phyloP scores from a whole-genome alignment of 345 rosid genomes.

The Clausena lansium region DNA sequence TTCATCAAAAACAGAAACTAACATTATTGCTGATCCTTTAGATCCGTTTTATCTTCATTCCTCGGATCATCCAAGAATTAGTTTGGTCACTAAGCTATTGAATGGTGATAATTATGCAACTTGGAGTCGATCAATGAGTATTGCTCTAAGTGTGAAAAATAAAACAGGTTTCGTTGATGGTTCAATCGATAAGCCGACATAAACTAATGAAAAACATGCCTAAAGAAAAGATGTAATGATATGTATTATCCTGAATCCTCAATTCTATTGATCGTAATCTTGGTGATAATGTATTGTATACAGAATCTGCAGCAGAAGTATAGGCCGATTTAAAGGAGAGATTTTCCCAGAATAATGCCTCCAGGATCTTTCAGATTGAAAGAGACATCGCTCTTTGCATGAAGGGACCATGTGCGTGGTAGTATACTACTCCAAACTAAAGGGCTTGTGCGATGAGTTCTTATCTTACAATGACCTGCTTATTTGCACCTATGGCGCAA shows the following conservation, averaged over 20 bases:
- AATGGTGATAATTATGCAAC: conserved; percentile 4
- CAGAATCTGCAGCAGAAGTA: background rate
- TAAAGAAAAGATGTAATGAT: background rate
- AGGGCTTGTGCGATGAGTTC: conserved; percentile 8
- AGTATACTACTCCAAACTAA: conserved; percentile 10
- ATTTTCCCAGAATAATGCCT: background rate
- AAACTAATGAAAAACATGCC: background rate
- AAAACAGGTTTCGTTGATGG: background rate
- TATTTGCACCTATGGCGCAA: background rate
- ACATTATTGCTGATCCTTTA: too few relatives aligned
- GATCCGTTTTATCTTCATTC: too few relatives aligned
- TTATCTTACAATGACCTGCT: background rate
- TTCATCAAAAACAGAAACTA: too few relatives aligned
- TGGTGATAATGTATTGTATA: background rate
- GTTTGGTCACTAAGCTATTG: background rate
- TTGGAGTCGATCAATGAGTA: background rate
- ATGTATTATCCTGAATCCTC: conserved; percentile 10
- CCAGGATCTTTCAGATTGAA: background rate
- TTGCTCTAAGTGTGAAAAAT: background rate
- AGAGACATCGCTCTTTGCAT: background rate
- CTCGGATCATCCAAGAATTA: background rate
- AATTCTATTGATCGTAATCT: background rate
- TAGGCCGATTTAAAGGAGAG: background rate
- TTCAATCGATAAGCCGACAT: background rate
- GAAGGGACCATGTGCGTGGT: background rate